A percentile compares a stretch with the other conserved stretches of the same genome.
These are phyloP conservation scores for Serendipita indica DNA, from an alignment of 768 basidiomycete genomes.

Conservation along the genomic window DNA sequence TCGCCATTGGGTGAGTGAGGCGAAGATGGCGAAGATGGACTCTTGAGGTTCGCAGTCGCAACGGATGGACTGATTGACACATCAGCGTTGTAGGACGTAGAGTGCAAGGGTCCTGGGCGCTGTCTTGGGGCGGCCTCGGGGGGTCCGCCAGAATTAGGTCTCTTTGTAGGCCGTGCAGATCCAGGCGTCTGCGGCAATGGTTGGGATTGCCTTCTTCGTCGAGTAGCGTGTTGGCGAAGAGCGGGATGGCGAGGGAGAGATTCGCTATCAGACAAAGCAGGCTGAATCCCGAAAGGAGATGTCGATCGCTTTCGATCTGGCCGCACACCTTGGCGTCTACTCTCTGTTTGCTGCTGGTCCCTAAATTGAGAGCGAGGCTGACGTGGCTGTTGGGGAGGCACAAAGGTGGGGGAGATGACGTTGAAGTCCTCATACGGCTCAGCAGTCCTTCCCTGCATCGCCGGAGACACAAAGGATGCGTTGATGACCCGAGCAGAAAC, in stretches of 20 bases:
- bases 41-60: neutral
- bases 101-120: too few species aligned
- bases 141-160: too few species aligned
- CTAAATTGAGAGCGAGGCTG: too few species aligned
- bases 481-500: too few species aligned
- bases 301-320: neutral
- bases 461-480: too few species aligned
- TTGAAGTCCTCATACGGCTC: too few species aligned
- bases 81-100: neutral
- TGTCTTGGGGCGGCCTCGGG: neutral
- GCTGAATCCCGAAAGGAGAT: slow-evolving; percentile 4
- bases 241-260: neutral
- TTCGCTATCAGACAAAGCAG: neutral
- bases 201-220: neutral
- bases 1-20: neutral
- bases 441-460: too few species aligned
- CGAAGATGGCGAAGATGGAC: neutral
- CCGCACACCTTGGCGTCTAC: neutral
- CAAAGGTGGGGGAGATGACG: too few species aligned
- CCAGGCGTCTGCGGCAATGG: neutral
- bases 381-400: too few species aligned
- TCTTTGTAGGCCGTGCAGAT: neutral
- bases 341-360: too few species aligned
- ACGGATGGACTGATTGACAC: neutral
- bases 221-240: neutral